Base-by-base conservation (phyloP, 2,329 filamentous ascomycete genomes). In the Thelonectria discophora region DNA sequence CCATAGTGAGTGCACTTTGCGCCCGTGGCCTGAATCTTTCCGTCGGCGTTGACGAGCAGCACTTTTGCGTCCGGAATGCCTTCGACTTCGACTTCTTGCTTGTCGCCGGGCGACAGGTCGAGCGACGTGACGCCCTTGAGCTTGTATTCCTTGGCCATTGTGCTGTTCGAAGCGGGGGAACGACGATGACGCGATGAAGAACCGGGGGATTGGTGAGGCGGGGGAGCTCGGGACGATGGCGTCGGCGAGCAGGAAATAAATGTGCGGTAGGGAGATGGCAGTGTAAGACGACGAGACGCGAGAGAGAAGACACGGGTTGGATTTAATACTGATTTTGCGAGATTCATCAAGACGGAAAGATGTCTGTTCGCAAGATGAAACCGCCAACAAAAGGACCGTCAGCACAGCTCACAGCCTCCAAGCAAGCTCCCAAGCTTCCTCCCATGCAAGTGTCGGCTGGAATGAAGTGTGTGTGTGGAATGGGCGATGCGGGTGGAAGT, bases 1-100 rank as follows among this genome's bases (percentile, higher is more conserved):
- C 95, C 94, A 75, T 97, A 98, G 79, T 98, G 94, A 10, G 88
- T 91, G 76, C 95, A 99, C 69, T 90, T 95, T 40, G 92, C 82
- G 37, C 91, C 93, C 37, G 96, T 77, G 30, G 94, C 95, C 74
- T 94, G 89, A 15, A 94, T 81, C 69, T 90, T 86, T 68, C 90
- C 90, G 55, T 88, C 88, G 11, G 90, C 84, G 74, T 96, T 96
- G 66, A 95, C 83, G 5, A 99, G 84, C 5, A 99, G 82, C 3
- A 99, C 89, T 77, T 97, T 98, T 65, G 88, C 92, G 39, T 86
- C 88, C 59, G 94, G 89, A 45, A 99, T 83, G 18, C 94, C 95
- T 71, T 98, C 94, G 5, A 99, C 90, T 72, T 97, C 93, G 13
- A 87, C 91, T 77, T 98, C 94, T 65, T 90, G 85, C 82, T 97